A percentile compares a stretch with the other conserved stretches of the same genome.
Evolutionary conservation across 805 yeast species (phyloP).

Genomic region (Myxozyma nipponensis): DNA sequence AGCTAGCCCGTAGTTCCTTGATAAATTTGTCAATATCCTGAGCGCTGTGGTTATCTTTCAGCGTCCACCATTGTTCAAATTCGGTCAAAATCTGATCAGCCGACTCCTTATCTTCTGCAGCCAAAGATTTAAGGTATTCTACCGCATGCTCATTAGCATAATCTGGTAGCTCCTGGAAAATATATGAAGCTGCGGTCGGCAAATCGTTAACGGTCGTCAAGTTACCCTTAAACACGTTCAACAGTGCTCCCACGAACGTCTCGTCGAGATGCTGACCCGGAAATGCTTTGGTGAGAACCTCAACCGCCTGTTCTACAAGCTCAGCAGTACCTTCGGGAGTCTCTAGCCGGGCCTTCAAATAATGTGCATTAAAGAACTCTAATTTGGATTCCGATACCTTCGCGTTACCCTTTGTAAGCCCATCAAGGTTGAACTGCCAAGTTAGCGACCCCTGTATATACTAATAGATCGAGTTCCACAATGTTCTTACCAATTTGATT

Average conservation of each 20-base stretch:
- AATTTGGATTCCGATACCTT: slow-evolving; percentile 80
- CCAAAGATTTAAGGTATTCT: slow-evolving; percentile 6
- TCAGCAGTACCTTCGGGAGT: slow-evolving; percentile 39
- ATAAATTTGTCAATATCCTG: slow-evolving; percentile 4
- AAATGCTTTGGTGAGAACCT: background rate
- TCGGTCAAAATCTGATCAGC: slow-evolving; percentile 6
- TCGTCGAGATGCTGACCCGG: background rate
- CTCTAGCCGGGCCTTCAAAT: slow-evolving; percentile 47
- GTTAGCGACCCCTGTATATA: too few relatives aligned
- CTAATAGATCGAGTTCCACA: too few relatives aligned
- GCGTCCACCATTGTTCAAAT: slow-evolving; percentile 9
- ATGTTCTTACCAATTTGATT: slow-evolving; percentile 8
- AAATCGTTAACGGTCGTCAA: slow-evolving; percentile 11
- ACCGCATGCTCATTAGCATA: slow-evolving; percentile 5
- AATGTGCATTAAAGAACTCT: slow-evolving; percentile 70
- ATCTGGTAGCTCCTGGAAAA: slow-evolving; percentile 11
- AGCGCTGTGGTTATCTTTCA: background rate
- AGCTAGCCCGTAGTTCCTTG: background rate
- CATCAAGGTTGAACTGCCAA: slow-evolving; percentile 56
- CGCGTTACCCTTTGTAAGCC: slow-evolving; percentile 88
- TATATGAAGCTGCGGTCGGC: slow-evolving; percentile 14
- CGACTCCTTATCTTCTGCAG: slow-evolving; percentile 1
- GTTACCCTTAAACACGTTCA: slow-evolving; percentile 15
- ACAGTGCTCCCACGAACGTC: slow-evolving; percentile 8
- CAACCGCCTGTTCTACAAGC: slow-evolving; percentile 33